Evolutionary conservation across 2,329 filamentous ascomycete species (phyloP).

Genomic region (Hypocreales sp.): DNA sequence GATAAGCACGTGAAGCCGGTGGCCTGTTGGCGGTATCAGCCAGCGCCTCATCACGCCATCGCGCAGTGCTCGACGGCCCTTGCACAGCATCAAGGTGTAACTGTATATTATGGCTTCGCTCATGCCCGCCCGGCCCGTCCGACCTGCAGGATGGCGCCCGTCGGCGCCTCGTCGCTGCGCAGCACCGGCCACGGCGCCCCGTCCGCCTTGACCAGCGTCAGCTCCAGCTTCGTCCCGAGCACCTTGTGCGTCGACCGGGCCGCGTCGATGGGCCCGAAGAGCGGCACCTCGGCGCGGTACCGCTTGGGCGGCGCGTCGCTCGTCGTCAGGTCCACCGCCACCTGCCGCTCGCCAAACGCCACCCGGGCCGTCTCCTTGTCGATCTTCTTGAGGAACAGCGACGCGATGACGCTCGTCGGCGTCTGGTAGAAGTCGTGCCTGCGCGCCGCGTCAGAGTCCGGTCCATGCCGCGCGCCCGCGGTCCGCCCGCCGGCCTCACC

Average conservation of each 20-base stretch:
- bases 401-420: constrained; percentile 66
- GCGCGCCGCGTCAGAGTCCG: background rate
- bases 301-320: constrained; percentile 63
- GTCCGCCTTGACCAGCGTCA: constrained; percentile 57
- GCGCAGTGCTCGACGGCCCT: too few species aligned
- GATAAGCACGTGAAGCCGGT: too few species aligned
- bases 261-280: constrained; percentile 64
- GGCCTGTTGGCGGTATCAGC: too few species aligned
- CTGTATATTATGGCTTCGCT: too few species aligned
- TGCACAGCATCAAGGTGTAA: too few species aligned
- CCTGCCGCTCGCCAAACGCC: constrained; percentile 43
- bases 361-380: constrained; percentile 65
- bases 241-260: constrained; percentile 66
- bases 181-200: constrained; percentile 74
- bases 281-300: constrained; percentile 56
- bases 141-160: constrained; percentile 74
- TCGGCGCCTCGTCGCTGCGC: constrained; percentile 54
- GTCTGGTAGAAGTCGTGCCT: constrained; percentile 91
- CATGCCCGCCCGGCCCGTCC: constrained; percentile 49
- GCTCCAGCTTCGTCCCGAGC: constrained; percentile 77
- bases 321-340: constrained; percentile 75
- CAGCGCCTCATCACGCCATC: too few species aligned
- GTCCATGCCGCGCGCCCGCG: too few species aligned
- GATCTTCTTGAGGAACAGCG: constrained; percentile 95
- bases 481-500: too few species aligned